Evolutionary conservation across 2,329 filamentous ascomycete species (phyloP).

Genomic region (Botryosphaeria dothidea): DNA sequence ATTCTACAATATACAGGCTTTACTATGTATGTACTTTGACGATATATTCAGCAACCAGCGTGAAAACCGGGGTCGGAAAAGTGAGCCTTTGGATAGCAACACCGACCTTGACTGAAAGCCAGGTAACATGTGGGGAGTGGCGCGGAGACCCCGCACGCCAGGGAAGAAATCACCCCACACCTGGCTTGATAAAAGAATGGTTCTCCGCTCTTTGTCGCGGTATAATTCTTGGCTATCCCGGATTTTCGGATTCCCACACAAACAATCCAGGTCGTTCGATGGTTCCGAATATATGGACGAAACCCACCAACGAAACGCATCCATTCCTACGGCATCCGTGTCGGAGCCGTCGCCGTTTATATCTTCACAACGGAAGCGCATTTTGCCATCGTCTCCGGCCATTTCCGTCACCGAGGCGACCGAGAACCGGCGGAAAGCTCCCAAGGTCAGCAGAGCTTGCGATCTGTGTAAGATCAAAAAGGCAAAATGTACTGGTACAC

Average conservation of each 20-base stretch:
- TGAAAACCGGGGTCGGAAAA: no score
- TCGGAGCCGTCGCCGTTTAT: not conserved
- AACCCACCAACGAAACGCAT: not conserved
- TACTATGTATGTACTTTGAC: no score
- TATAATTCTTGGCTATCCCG: not conserved
- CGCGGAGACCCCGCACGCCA: not conserved
- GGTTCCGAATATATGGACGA: not conserved
- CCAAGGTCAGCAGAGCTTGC: constrained; percentile 33
- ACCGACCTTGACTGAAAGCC: not conserved
- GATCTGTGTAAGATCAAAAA: constrained; percentile 34
- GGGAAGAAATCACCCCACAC: not conserved
- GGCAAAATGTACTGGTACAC: constrained; percentile 31
- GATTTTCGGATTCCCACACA: not conserved
- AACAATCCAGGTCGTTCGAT: not conserved
- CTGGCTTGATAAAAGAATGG: not conserved
- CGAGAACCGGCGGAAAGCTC: constrained; percentile 17
- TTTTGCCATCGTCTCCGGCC: not conserved
- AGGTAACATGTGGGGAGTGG: not conserved
- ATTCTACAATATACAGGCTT: no score
- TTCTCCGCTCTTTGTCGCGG: not conserved
- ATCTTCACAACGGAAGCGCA: not conserved
- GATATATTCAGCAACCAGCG: no score
- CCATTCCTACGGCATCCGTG: not conserved
- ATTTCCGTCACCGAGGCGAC: not conserved
- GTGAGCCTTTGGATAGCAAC: no score